Base-by-base conservation (phyloP, 129 eudicot species). In the Cynara cardunculus region DNA sequence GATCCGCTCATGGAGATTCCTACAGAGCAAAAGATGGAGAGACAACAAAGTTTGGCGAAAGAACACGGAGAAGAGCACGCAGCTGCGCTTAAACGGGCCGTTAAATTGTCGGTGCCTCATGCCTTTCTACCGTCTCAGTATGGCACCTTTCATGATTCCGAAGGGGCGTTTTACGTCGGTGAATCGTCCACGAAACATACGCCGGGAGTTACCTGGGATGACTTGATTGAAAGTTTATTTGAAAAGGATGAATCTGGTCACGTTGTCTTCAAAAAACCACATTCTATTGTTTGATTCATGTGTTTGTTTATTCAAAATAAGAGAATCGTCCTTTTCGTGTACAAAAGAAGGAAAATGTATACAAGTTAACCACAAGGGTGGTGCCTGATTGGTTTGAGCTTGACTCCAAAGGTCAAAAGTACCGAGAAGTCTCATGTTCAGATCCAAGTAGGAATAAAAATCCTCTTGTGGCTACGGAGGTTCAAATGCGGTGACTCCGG, bases 81-180 rank as follows among this genome's bases (percentile, higher is more conserved):
- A 67, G 96, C 97, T 76, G 97, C 99, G 71, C 79, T 92, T 12
- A 88, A 41, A 35, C 88, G 97, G 83, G 99, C 99, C 22, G 94
- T 88, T 32, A 81, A 89, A 25, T 82, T 92, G 67, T 86, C 90
- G 0, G 90, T 95, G 26, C 97, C 97, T 3, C 90, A 90, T 30
- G 97, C 99, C 19, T 84, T 78, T 80, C 81, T 87, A 27, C 95
- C 97, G 39, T 86, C 94, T 41, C 79, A 74, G 6, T 94, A 94
- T 39, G 99, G 99, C 31, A 94, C 98, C 7, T 92, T 94, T 72
- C 87, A 87, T 39, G 90, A 92, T 30, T 75, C 74, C 16, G 89
- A 84, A 12, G 90, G 89, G 68, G 34, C 70, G 62, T 39, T 69
- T 87, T 71, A 78, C 21, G 26, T 71, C 6, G 75, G 82, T 0